These are phyloP conservation scores for Saprolegnia diclina DNA, from an alignment of 352 stramenopile species.

Conservation along the genomic window DNA sequence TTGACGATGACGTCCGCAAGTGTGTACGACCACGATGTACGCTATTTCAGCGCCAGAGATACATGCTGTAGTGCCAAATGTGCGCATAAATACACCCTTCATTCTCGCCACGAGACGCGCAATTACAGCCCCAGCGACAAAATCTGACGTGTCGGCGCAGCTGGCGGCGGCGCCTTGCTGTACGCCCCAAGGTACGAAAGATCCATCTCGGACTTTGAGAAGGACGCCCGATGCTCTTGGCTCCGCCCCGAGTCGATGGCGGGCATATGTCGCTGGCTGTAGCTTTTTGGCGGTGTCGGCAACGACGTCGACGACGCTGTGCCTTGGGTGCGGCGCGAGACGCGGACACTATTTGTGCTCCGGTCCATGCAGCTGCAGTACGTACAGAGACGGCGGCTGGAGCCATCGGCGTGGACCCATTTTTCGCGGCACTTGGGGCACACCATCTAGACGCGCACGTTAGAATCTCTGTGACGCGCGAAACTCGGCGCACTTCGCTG, in stretches of 20 bases:
- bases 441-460: neutral
- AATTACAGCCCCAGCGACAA: no score
- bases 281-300: neutral
- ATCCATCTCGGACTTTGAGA: neutral
- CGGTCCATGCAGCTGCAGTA: neutral
- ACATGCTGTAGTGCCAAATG: no score
- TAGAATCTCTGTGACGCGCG: neutral
- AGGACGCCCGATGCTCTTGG: neutral
- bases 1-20: no score
- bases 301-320: neutral
- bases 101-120: no score
- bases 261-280: neutral
- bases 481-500: neutral
- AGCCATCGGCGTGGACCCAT: neutral
- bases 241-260: neutral
- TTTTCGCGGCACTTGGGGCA: slow-evolving; percentile 4
- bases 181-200: slow-evolving; percentile 7
- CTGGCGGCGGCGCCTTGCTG: neutral
- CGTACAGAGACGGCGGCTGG: neutral
- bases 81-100: no score
- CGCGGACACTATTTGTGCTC: neutral
- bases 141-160: no score
- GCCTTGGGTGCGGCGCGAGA: neutral
- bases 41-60: no score
- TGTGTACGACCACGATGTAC: no score